Base-by-base conservation (phyloP, 495 filamentous ascomycete species). In the Platismatia glauca region DNA sequence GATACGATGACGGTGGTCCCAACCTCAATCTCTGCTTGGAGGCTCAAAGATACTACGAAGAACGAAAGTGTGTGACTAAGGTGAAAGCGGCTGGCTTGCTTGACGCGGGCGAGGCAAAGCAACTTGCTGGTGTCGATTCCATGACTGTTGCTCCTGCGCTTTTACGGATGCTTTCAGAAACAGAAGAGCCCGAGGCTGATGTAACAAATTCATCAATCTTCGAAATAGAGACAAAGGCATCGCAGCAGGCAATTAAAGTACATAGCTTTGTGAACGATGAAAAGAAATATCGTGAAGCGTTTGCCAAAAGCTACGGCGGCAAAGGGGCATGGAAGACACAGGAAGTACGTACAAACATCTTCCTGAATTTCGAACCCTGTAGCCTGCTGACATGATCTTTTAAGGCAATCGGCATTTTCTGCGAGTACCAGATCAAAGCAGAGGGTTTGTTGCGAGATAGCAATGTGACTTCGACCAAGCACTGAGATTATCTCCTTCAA, bases 31-130 rank as follows among this genome's bases (percentile, higher is more conserved):
- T 86, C 53, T 82, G 78, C 59, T 71, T 79, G 24, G 67, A 73
- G 0, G 76, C 80, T 9, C 84, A 88, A 68, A 70, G 71, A 44
- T 83, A 82, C 69, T 85, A 82, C 64, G 71, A 79, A 58, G 61
- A 65, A 18, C 56, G 72, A 34, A 61, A 64, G 6, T 69, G 72
- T 57, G 70, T 65, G 44, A 86, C 84, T 9, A 70, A 79, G 60
- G 80, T 87, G 15, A 68, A 87, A 12, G 77, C 81, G 3, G 82
- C 83, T 7, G 82, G 81, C 34, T 68, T 86, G 35, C 84, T 82
- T 0, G 79, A 77, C 0, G 76, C 75, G 2, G 75, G 79, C 4
- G 83, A 89, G 65, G 78, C 84, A 8, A 80, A 81, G 65, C 72
- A 71, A 57, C 74, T 87, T 6, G 84, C 82, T 18, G 83, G 84